Percentiles rank a stretch among this genome's conserved stretches.
phyloP scores from a whole-genome alignment of 2,329 filamentous ascomycete genomes.

The Pseudocercospora fuligena region DNA sequence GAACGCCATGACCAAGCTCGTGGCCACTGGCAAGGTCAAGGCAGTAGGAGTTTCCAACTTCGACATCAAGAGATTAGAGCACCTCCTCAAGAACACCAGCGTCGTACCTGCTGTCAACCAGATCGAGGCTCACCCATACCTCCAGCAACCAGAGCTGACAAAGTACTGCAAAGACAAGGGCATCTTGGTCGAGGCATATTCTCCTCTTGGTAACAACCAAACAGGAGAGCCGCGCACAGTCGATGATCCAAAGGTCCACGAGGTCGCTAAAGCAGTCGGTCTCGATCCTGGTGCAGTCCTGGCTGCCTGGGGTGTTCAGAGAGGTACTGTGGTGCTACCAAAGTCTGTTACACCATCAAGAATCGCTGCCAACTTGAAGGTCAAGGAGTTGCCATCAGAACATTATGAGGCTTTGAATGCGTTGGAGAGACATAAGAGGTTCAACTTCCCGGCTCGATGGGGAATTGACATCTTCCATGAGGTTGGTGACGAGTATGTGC shows the following conservation, averaged over 20 bases:
- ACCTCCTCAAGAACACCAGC: constrained; percentile 27
- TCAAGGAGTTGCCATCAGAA: constrained; percentile 43
- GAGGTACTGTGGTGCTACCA: constrained; percentile 30
- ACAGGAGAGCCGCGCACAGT: constrained; percentile 29
- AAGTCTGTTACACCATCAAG: constrained; percentile 33
- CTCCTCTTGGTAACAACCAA: constrained; percentile 45
- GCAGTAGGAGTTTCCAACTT: constrained; percentile 39
- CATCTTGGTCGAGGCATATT: constrained; percentile 33
- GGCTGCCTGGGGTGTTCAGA: constrained; percentile 25
- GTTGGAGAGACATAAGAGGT: constrained; percentile 51
- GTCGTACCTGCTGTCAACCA: constrained; percentile 35
- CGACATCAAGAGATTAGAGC: constrained; percentile 32
- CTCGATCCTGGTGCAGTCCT: constrained; percentile 26
- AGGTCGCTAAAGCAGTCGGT: constrained; percentile 22
- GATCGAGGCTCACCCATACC: constrained; percentile 33
- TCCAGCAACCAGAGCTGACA: constrained; percentile 29
- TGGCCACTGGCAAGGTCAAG: constrained; percentile 34
- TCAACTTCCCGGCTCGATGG: constrained; percentile 51
- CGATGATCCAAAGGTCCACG: constrained; percentile 29
- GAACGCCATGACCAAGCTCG: constrained; percentile 35
- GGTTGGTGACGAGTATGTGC: constrained; percentile 45
- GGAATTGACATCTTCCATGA: constrained; percentile 54
- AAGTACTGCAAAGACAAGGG: constrained; percentile 30
- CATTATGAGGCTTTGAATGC: constrained; percentile 45
- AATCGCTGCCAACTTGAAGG: constrained; percentile 32